These are phyloP conservation scores for Chloris gayana DNA, from an alignment of 176 grass and related monocot genomes.

Conservation along the genomic window DNA sequence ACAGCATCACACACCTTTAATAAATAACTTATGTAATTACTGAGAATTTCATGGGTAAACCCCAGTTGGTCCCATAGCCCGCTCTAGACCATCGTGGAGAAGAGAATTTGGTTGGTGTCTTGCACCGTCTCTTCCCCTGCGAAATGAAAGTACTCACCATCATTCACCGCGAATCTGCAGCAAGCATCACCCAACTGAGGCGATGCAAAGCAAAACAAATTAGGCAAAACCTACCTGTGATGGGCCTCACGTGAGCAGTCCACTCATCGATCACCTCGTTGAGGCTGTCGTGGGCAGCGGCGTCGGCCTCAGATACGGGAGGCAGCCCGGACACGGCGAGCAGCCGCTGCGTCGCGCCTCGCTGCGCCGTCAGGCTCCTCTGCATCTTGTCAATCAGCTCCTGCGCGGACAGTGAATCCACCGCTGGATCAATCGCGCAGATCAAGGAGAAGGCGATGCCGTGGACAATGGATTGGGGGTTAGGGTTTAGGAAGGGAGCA, in stretches of 20 bases:
- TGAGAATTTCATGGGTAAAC: background rate
- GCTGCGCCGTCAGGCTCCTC: slow-evolving; percentile 64
- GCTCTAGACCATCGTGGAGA: slow-evolving; percentile 65
- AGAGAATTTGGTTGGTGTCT: slow-evolving; percentile 76
- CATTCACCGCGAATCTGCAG: background rate
- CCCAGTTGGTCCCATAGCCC: background rate
- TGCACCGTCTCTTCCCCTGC: slow-evolving; percentile 58
- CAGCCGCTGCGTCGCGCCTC: slow-evolving; percentile 48
- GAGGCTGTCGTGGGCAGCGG: slow-evolving; percentile 50
- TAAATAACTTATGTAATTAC: too few relatives aligned
- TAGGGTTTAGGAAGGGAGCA: background rate
- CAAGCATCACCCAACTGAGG: background rate
- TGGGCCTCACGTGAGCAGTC: slow-evolving; percentile 56
- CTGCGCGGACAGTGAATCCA: slow-evolving; percentile 29
- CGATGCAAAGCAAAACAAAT: background rate
- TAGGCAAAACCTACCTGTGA: slow-evolving; percentile 42
- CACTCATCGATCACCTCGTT: slow-evolving; percentile 81
- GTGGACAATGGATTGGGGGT: background rate
- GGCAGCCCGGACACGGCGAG: slow-evolving; percentile 67
- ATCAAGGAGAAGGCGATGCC: background rate
- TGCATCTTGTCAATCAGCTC: slow-evolving; percentile 77
- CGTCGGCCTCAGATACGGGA: slow-evolving; percentile 59
- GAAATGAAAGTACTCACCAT: slow-evolving; percentile 5
- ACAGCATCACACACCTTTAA: background rate
- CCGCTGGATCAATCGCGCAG: background rate